Conservation (phyloP, 345 rosid genomes). For the Geranium rotundifolium region DNA sequence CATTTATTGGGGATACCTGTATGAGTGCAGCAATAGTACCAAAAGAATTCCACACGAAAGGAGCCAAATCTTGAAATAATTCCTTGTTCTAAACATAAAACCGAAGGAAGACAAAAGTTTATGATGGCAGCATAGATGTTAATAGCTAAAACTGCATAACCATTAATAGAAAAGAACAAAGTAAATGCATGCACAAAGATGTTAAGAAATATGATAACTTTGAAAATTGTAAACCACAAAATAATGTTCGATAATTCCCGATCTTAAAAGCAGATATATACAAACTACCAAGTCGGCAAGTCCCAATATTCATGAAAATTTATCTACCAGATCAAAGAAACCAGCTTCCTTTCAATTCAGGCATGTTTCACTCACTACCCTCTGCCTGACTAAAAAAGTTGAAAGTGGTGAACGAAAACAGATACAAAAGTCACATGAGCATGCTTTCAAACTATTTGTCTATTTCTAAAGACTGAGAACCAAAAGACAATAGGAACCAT, state of each 20-base stretch:
- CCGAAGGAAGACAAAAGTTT: constrained; percentile 24
- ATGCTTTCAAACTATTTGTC: not conserved
- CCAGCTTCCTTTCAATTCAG: not conserved
- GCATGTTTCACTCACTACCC: not conserved
- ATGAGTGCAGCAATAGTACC: constrained; percentile 72
- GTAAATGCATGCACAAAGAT: constrained; percentile 4
- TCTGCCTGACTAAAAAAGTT: not conserved
- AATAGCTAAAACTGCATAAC: constrained; percentile 19
- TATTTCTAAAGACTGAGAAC: not conserved
- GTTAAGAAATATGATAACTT: constrained; percentile 3
- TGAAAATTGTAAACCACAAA: not conserved
- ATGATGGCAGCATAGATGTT: constrained; percentile 17
- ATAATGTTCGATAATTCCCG: too few relatives aligned
- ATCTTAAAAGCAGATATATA: too few relatives aligned
- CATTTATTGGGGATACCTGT: constrained; percentile 45
- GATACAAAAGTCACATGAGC: not conserved
- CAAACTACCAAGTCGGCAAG: not conserved
- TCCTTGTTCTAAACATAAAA: constrained; percentile 30
- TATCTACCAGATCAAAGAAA: not conserved
- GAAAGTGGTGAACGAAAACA: not conserved
- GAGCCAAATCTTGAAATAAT: constrained; percentile 90
- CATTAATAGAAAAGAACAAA: constrained; percentile 7
- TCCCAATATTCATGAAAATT: not conserved
- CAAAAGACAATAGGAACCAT: not conserved
- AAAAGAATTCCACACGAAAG: constrained; percentile 76